Evolutionary conservation across 225 moss, liverwort and hornwort genomes (phyloP).

Genomic region (Pleurozium schreberi): DNA sequence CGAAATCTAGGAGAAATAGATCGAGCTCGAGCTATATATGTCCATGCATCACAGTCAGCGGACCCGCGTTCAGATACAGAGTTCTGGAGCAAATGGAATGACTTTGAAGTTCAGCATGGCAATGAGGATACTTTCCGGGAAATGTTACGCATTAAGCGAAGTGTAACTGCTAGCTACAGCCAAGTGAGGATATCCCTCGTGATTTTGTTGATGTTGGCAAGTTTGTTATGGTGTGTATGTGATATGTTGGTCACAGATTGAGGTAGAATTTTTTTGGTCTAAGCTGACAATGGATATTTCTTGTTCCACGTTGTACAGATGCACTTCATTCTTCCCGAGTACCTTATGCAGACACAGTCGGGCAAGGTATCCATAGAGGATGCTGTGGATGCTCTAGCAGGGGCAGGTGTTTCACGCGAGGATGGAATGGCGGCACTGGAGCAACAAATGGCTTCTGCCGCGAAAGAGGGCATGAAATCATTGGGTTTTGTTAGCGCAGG

Average conservation of each 20-base stretch:
- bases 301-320: conserved; percentile 33
- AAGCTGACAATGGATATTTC: background rate
- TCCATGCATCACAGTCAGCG: conserved; percentile 90
- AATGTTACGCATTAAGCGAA: conserved; percentile 91
- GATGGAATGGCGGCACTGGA: conserved; percentile 97
- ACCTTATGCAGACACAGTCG: conserved; percentile 76
- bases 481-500: conserved; percentile 91
- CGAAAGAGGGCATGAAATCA: conserved; percentile 69
- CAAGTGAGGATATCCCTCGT: conserved; percentile 35
- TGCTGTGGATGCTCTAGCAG: conserved; percentile 83
- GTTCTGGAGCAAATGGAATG: conserved; percentile 99
- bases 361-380: conserved; percentile 86
- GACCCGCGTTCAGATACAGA: conserved; percentile 94
- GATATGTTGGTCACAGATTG: background rate
- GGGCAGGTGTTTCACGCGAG: conserved; percentile 71
- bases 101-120: conserved; percentile 96
- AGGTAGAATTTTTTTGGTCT: background rate
- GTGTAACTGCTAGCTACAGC: conserved; percentile 98
- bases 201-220: background rate
- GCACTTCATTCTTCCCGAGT: conserved; percentile 97
- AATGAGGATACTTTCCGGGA: conserved; percentile 98
- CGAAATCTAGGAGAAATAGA: conserved; percentile 90
- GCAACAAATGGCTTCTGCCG: conserved; percentile 64
- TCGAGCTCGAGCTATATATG: conserved; percentile 81
- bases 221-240: background rate